These are phyloP conservation scores for Trichoderma koningiopsis DNA, from an alignment of 2,329 filamentous ascomycete species.

Conservation along the genomic window DNA sequence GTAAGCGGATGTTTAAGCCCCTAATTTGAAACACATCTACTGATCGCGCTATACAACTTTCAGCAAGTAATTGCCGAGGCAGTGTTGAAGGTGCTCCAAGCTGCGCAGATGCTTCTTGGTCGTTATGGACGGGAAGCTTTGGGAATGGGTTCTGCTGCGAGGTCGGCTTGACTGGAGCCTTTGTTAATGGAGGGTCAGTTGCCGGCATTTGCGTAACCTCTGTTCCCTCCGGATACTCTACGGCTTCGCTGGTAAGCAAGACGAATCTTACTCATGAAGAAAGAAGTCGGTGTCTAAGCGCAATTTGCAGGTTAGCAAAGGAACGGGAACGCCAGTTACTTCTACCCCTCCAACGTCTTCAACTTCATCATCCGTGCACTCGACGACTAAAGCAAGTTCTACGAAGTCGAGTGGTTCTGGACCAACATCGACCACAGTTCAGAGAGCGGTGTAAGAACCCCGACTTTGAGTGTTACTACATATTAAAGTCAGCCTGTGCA, in stretches of 20 bases:
- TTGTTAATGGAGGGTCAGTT: conserved; percentile 4
- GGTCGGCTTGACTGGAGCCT: conserved; percentile 14
- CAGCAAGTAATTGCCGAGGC: conserved; percentile 17
- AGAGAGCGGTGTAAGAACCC: conserved; percentile 14
- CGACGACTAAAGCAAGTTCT: conserved; percentile 5
- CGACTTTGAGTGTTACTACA: neutral
- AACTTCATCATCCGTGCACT: neutral
- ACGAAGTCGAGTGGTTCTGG: conserved; percentile 1
- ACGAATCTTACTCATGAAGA: neutral
- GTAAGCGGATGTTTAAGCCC: neutral
- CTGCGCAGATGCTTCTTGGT: conserved; percentile 14
- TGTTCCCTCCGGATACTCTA: conserved; percentile 10
- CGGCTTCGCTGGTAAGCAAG: conserved; percentile 5
- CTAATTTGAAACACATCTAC: neutral
- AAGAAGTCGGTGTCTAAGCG: neutral
- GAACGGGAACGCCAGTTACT: conserved; percentile 2
- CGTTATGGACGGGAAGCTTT: conserved; percentile 15
- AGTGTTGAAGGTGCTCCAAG: conserved; percentile 10
- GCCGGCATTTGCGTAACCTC: conserved; percentile 9
- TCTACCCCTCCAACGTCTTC: neutral
- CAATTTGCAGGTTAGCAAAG: conserved; percentile 2
- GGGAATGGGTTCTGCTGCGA: conserved; percentile 19
- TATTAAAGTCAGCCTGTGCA: neutral
- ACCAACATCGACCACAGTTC: neutral
- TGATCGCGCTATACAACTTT: neutral